phyloP scores from a whole-genome alignment of 73 alveolate species.

The Halteria grandinella region DNA sequence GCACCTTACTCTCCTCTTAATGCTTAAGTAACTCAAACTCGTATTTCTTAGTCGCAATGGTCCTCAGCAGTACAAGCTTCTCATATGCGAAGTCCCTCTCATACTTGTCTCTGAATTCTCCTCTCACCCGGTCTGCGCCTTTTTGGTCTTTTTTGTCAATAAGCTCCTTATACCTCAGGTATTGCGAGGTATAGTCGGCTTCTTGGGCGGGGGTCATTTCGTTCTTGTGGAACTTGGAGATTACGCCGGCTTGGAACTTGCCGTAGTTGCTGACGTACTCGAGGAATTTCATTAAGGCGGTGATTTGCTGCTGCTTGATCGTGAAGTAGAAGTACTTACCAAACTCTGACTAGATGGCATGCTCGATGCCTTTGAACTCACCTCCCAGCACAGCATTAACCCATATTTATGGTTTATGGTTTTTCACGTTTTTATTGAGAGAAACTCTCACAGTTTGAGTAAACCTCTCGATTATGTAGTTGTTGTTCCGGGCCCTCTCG shows the following conservation, averaged over 20 bases:
- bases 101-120: background rate
- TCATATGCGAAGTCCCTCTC: conserved; percentile 16
- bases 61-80: conserved; percentile 25
- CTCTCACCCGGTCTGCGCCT: background rate
- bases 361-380: conserved; percentile 2
- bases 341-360: background rate
- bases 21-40: conserved; percentile 18
- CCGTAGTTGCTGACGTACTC: conserved; percentile 54
- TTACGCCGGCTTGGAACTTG: conserved; percentile 55
- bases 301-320: conserved; percentile 36
- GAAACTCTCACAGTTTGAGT: background rate
- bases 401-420: conserved; percentile 23
- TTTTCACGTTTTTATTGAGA: conserved; percentile 45
- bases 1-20: conserved; percentile 7
- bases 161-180: conserved; percentile 9
- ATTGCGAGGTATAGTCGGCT: conserved; percentile 21
- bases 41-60: conserved; percentile 28
- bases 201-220: conserved; percentile 46
- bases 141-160: background rate
- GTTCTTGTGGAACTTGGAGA: background rate
- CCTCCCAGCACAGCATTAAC: conserved; percentile 28
- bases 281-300: conserved; percentile 37
- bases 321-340: conserved; percentile 18
- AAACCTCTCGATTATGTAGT: conserved; percentile 31
- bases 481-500: conserved; percentile 30